Evolutionary conservation across 2,329 filamentous ascomycete species (phyloP).

Genomic region (Colletotrichum paranaense): DNA sequence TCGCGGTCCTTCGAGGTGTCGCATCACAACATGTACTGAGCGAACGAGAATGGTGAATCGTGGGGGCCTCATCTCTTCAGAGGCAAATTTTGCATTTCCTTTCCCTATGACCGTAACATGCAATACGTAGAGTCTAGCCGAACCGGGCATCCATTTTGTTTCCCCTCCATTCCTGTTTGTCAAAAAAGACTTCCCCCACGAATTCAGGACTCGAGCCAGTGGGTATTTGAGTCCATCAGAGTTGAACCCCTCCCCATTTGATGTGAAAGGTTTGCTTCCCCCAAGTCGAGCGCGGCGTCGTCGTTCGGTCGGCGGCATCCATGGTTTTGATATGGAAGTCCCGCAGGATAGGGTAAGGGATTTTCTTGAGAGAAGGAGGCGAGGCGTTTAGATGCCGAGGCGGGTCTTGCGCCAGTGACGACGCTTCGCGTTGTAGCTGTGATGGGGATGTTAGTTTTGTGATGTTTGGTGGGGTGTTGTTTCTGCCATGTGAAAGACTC

Average conservation of each 20-base stretch:
- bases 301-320: slow-evolving; percentile 31
- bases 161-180: slow-evolving; percentile 32
- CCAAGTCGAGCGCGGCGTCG: slow-evolving; percentile 34
- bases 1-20: too few relatives aligned
- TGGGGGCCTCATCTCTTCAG: slow-evolving; percentile 30
- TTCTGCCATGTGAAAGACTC: neutral
- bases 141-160: slow-evolving; percentile 40
- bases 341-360: slow-evolving; percentile 38
- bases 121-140: slow-evolving; percentile 45
- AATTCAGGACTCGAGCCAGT: slow-evolving; percentile 32
- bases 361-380: slow-evolving; percentile 46
- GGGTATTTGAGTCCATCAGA: slow-evolving; percentile 29
- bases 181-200: slow-evolving; percentile 39
- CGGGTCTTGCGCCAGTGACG: slow-evolving; percentile 99
- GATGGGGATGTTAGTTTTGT: slow-evolving; percentile 1
- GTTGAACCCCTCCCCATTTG: slow-evolving; percentile 26
- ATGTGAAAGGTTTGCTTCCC: slow-evolving; percentile 2
- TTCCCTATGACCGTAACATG: slow-evolving; percentile 63
- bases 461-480: neutral
- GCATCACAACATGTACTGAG: neutral
- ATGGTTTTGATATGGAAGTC: slow-evolving; percentile 38
- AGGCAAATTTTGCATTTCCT: slow-evolving; percentile 50
- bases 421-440: slow-evolving; percentile 99
- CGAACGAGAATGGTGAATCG: neutral
- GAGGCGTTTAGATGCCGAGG: slow-evolving; percentile 91